These are phyloP conservation scores for Cladosporium sphaerospermum DNA, from an alignment of 2,329 filamentous ascomycete species.

Conservation along the genomic window DNA sequence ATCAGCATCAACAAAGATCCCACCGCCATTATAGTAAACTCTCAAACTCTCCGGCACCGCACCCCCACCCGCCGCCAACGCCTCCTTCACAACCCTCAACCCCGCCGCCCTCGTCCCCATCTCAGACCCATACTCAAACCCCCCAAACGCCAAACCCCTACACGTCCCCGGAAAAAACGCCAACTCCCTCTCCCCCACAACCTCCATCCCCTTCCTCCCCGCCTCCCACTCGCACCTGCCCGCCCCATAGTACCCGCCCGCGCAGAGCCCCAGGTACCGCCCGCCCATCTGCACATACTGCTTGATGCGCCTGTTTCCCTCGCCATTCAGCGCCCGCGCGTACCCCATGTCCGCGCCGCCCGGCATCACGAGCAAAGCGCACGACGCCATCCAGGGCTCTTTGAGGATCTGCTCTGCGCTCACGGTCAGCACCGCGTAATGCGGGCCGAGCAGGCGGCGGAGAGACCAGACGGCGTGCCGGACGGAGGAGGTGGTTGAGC, in stretches of 20 bases:
- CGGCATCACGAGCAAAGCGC: slow-evolving; percentile 83
- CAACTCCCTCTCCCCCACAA: slow-evolving; percentile 77
- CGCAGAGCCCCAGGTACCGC: slow-evolving; percentile 83
- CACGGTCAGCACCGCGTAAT: slow-evolving; percentile 88
- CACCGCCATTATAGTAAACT: slow-evolving; percentile 91
- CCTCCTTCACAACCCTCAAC: slow-evolving; percentile 57
- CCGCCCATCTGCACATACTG: slow-evolving; percentile 84
- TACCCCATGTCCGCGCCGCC: slow-evolving; percentile 93
- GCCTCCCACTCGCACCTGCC: slow-evolving; percentile 85
- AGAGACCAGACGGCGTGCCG: slow-evolving; percentile 83
- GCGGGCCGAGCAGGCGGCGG: slow-evolving; percentile 75
- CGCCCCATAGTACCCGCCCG: slow-evolving; percentile 86
- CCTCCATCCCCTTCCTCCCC: slow-evolving; percentile 72
- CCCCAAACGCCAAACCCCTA: slow-evolving; percentile 77
- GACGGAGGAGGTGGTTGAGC: slow-evolving; percentile 81
- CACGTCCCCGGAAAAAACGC: slow-evolving; percentile 83
- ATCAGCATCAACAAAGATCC: slow-evolving; percentile 78
- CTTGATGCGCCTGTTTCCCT: slow-evolving; percentile 75
- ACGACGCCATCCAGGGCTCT: slow-evolving; percentile 84
- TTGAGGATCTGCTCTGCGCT: slow-evolving; percentile 72
- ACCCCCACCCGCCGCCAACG: slow-evolving; percentile 45
- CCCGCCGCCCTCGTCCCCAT: slow-evolving; percentile 68
- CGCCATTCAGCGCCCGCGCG: slow-evolving; percentile 78
- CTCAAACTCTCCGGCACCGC: slow-evolving; percentile 57
- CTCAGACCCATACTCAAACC: slow-evolving; percentile 88